Conservation (phyloP, 306 rosid species). For the Gillenia trifoliata region DNA sequence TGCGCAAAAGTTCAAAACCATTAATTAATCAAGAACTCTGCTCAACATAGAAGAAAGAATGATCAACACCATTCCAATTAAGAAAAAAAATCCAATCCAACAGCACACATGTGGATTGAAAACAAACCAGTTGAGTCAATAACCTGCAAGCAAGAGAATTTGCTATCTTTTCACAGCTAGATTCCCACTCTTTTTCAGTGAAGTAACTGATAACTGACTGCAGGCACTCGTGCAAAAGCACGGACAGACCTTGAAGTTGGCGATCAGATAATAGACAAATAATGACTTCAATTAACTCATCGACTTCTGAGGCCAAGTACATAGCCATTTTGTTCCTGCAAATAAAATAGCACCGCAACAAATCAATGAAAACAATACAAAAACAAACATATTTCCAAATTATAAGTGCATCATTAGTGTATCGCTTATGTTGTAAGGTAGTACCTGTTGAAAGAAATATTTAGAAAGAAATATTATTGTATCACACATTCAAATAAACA, state of each 20-base stretch:
- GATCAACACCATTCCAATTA: background rate
- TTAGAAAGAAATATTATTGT: background rate
- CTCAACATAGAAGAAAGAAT: background rate
- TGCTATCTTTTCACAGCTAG: constrained; percentile 71
- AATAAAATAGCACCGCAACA: constrained; percentile 11
- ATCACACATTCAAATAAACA: background rate
- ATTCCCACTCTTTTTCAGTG: constrained; percentile 64
- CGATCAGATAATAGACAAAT: constrained; percentile 71
- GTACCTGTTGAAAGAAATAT: background rate
- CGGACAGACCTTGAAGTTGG: constrained; percentile 61
- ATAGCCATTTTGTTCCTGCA: constrained; percentile 56
- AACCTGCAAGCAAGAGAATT: constrained; percentile 84
- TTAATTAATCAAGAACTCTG: background rate
- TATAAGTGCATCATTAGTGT: background rate
- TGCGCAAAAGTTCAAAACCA: background rate
- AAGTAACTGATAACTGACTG: constrained; percentile 62
- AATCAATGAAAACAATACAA: background rate
- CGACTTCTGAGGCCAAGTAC: constrained; percentile 67
- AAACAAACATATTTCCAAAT: constrained; percentile 8
- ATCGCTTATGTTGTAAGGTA: background rate
- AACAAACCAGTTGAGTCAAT: constrained; percentile 13
- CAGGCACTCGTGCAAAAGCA: constrained; percentile 63
- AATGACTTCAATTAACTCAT: constrained; percentile 65
- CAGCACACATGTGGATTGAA: background rate
- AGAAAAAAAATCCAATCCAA: background rate